These are phyloP conservation scores for Striga hermonthica DNA, from an alignment of 305 asterid species.

Conservation along the genomic window DNA sequence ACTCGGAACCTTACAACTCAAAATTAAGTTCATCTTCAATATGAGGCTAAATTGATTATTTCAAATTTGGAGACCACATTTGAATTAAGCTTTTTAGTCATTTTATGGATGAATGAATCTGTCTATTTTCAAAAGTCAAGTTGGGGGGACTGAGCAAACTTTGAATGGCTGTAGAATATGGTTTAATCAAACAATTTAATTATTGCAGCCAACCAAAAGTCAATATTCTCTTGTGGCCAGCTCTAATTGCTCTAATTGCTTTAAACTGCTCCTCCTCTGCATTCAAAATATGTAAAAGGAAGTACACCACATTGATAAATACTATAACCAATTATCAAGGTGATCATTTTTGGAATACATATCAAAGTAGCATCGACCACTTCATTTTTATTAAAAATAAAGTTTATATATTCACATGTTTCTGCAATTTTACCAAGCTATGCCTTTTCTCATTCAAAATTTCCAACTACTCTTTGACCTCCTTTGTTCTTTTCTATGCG, in stretches of 20 bases:
- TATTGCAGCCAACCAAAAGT: too few relatives aligned
- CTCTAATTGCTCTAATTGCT: constrained; percentile 30
- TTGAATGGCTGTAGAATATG: too few relatives aligned
- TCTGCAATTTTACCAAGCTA: constrained; percentile 75
- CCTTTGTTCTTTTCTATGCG: constrained; percentile 54
- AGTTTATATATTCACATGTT: constrained; percentile 48
- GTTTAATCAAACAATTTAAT: too few relatives aligned
- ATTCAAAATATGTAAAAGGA: constrained; percentile 56
- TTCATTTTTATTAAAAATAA: constrained; percentile 17
- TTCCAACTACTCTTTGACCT: constrained; percentile 70
- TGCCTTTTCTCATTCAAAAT: constrained; percentile 73
- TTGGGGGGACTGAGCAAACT: too few relatives aligned
- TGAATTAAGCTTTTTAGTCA: too few relatives aligned
- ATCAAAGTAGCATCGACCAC: constrained; percentile 9
- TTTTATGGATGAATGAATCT: too few relatives aligned
- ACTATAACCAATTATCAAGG: neutral
- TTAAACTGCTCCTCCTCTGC: constrained; percentile 89
- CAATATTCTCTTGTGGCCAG: too few relatives aligned
- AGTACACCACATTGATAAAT: constrained; percentile 1
- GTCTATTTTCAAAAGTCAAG: too few relatives aligned
- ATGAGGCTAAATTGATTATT: too few relatives aligned
- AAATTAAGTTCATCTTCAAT: too few relatives aligned
- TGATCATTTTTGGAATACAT: neutral
- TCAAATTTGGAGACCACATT: too few relatives aligned
- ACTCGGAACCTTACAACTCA: too few relatives aligned